These are phyloP conservation scores for Arabidopsis suecica DNA, from an alignment of 345 rosid species.

Conservation along the genomic window DNA sequence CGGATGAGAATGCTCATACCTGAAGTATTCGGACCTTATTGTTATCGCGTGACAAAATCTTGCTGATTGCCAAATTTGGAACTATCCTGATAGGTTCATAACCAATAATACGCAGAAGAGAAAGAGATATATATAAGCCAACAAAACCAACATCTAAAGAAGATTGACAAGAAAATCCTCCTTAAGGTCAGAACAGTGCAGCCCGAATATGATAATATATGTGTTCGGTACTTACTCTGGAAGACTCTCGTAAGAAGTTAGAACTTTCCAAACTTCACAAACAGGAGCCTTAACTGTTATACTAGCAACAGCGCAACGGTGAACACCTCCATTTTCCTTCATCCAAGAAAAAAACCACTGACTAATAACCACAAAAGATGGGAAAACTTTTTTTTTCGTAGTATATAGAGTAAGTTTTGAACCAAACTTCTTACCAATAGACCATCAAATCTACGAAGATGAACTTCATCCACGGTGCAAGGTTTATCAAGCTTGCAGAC, in stretches of 20 bases:
- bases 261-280: slow-evolving; percentile 91
- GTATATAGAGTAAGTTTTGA: slow-evolving; percentile 25
- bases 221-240: slow-evolving; percentile 69
- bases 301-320: slow-evolving; percentile 92
- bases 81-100: slow-evolving; percentile 68
- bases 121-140: slow-evolving; percentile 10
- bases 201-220: background rate
- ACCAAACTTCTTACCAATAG: slow-evolving; percentile 66
- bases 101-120: slow-evolving; percentile 28
- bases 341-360: slow-evolving; percentile 46
- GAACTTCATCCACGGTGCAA: slow-evolving; percentile 91
- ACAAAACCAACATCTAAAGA: background rate
- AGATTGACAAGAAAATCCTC: slow-evolving; percentile 12
- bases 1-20: slow-evolving; percentile 53
- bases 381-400: background rate
- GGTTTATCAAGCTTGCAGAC: slow-evolving; percentile 79
- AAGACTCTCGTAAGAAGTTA: slow-evolving; percentile 92
- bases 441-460: slow-evolving; percentile 97
- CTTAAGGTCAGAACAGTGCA: background rate
- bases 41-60: slow-evolving; percentile 86
- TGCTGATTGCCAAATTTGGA: slow-evolving; percentile 95
- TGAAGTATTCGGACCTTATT: slow-evolving; percentile 90
- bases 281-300: slow-evolving; percentile 97
- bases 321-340: slow-evolving; percentile 98
- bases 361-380: slow-evolving; percentile 47